Base-by-base conservation (phyloP, 2,329 filamentous ascomycete genomes). In the Ascocoryne sarcoides region DNA sequence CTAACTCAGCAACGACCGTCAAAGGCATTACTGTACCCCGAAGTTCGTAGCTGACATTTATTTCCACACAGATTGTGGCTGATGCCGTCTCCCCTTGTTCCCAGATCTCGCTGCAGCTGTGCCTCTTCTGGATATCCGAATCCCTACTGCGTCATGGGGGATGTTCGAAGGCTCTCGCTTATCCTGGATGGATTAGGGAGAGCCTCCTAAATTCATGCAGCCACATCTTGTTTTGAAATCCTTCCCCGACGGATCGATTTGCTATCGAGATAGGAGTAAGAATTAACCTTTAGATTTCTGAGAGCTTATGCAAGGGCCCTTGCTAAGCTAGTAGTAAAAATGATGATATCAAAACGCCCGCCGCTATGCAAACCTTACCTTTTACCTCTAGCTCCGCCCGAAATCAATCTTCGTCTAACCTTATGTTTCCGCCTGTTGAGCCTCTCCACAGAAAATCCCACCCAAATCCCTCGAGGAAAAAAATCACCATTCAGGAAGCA, bases 401-500 rank as follows among this genome's bases (percentile, higher is more conserved):
- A 7, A 7, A 12, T 7, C 23, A 26, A 26, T 7, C 7, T 7
- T 12, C 23, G 7, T 26, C 12, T 7, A 12, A 26, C 7, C 23
- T 7, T 12, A 7, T 26, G 23, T 12, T 7, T 12, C 12, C 7
- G 7, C 7, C 23, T 26, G 23, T n/a, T 26, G 12, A 26, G 12
- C 23, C 23, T 26, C 12, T 26, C 23, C 23, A 26, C 23, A 30
- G 32, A n/a, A n/a, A 37, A 36, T 19, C 18, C 20, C 29, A 19
- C 23, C 19, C 19, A 10, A 33, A 4, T 39, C 4, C 18, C 15
- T 15, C 10, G 30, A 32, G 15, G 5, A 16, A 32, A 19, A 18
- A 36, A 23, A 32, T 46, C 34, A 58, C 53, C 59, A 63, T n/a
- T 59, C 60, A 8, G 58, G 55, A 32, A 64, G 48, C 7, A 58